These are phyloP conservation scores for Spirogloea muscicola DNA, from an alignment of 139 green algal genomes.

Conservation along the genomic window DNA sequence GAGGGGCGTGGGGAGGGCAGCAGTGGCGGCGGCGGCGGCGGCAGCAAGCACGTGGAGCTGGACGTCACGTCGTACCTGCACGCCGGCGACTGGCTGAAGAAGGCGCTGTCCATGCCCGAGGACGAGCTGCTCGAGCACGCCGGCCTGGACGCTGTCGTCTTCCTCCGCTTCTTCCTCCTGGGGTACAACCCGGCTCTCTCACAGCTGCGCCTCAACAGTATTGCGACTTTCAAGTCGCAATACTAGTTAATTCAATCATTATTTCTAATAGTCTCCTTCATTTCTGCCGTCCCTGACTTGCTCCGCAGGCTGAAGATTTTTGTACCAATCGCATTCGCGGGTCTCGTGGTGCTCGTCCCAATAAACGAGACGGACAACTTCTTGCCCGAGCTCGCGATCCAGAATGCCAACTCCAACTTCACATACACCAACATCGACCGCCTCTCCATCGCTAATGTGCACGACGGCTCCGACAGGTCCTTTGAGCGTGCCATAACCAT, in stretches of 20 bases:
- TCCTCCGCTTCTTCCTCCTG: conserved; percentile 31
- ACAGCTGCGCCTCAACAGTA: no score
- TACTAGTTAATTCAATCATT: no score
- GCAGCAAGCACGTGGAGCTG: not conserved
- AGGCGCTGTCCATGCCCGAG: conserved; percentile 37
- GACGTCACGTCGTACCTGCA: not conserved
- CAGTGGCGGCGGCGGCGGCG: no score
- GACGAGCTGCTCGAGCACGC: conserved; percentile 25
- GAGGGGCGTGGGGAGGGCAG: no score
- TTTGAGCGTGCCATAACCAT: no score
- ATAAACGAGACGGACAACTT: conserved; percentile 34
- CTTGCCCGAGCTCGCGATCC: not conserved
- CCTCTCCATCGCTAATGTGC: conserved; percentile 1
- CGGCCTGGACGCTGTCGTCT: conserved; percentile 31
- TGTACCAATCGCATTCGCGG: conserved; percentile 23
- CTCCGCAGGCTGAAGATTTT: conserved; percentile 39
- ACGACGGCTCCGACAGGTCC: conserved; percentile 12
- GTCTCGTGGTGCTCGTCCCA: conserved; percentile 18
- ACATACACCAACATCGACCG: not conserved
- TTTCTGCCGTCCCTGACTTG: not conserved
- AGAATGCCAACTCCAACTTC: not conserved
- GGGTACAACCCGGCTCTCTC: no score
- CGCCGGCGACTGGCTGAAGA: conserved; percentile 26
- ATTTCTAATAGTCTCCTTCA: no score
- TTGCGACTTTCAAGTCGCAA: no score